These are phyloP conservation scores for Globomyces pollinis-pini DNA, from an alignment of 192 early-diverging fungal genomes.

Conservation along the genomic window DNA sequence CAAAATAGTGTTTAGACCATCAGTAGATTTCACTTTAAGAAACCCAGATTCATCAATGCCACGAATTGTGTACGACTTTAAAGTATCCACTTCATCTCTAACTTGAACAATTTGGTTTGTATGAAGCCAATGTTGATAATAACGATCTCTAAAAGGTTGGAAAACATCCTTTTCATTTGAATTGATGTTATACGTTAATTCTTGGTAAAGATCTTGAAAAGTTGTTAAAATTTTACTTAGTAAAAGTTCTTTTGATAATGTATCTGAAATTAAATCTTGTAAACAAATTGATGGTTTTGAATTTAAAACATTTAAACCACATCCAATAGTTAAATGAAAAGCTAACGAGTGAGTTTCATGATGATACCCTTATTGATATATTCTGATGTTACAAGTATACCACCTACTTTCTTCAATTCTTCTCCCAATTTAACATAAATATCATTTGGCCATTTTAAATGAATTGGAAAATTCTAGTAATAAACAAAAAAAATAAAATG, in stretches of 20 bases:
- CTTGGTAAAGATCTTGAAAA: constrained; percentile 69
- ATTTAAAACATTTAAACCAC: constrained; percentile 85
- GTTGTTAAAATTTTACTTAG: constrained; percentile 58
- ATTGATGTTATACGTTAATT: constrained; percentile 49
- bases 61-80: constrained; percentile 47
- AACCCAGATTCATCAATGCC: constrained; percentile 77
- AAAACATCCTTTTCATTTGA: constrained; percentile 46
- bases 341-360: no score
- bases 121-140: constrained; percentile 88
- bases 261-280: constrained; percentile 64
- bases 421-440: constrained; percentile 58
- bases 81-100: constrained; percentile 39
- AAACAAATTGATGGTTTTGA: constrained; percentile 75
- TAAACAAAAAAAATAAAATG: no score
- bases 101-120: constrained; percentile 62
- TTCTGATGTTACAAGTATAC: constrained; percentile 80
- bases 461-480: constrained; percentile 70
- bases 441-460: constrained; percentile 98
- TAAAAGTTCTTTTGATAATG: constrained; percentile 60
- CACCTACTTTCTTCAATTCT: constrained; percentile 69
- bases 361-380: constrained; percentile 56
- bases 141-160: constrained; percentile 63
- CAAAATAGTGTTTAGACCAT: constrained; percentile 50
- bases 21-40: constrained; percentile 58
- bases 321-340: constrained; percentile 78